Percentiles rank a stretch among this genome's conserved stretches.
Conservation (phyloP, 2,329 filamentous ascomycete genomes). For the Penicillium thymicola region DNA sequence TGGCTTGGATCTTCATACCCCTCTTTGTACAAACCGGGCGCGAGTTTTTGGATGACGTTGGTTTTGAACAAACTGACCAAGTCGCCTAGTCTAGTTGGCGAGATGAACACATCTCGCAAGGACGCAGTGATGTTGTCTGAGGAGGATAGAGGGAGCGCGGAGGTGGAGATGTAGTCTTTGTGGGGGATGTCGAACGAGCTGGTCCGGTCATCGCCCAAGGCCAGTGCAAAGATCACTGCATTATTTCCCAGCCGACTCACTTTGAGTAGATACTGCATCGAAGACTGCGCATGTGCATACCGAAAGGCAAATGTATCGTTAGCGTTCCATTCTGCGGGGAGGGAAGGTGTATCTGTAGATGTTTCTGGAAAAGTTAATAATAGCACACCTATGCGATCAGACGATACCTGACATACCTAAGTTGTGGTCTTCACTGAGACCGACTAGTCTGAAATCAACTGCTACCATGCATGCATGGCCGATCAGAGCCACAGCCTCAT, state of each 20-base stretch:
- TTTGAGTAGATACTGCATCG: conserved; percentile 79
- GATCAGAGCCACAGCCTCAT: conserved; percentile 80
- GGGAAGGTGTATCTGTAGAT: conserved; percentile 37
- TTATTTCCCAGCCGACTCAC: conserved; percentile 78
- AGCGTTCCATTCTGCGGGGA: conserved; percentile 79
- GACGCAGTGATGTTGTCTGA: conserved; percentile 29
- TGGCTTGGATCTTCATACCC: conserved; percentile 64
- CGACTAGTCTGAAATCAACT: conserved; percentile 75
- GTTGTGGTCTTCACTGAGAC: conserved; percentile 77
- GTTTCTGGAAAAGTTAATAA: conserved; percentile 20
- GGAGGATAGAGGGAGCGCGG: conserved; percentile 53
- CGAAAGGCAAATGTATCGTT: conserved; percentile 72
- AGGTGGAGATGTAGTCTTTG: conserved; percentile 70
- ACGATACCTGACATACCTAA: conserved; percentile 51
- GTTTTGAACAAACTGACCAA: conserved; percentile 70
- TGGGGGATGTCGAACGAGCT: conserved; percentile 70
- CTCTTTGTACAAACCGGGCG: conserved; percentile 72
- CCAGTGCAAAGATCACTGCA: conserved; percentile 77
- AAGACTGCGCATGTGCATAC: conserved; percentile 81
- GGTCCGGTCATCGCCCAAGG: conserved; percentile 75
- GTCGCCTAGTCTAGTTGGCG: conserved; percentile 64
- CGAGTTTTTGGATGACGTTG: conserved; percentile 78
- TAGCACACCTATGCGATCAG: not conserved
- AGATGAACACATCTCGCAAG: conserved; percentile 67
- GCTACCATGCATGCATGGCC: conserved; percentile 78